These are phyloP conservation scores for Blastomyces parvus DNA, from an alignment of 2,329 filamentous ascomycete genomes.

Conservation along the genomic window DNA sequence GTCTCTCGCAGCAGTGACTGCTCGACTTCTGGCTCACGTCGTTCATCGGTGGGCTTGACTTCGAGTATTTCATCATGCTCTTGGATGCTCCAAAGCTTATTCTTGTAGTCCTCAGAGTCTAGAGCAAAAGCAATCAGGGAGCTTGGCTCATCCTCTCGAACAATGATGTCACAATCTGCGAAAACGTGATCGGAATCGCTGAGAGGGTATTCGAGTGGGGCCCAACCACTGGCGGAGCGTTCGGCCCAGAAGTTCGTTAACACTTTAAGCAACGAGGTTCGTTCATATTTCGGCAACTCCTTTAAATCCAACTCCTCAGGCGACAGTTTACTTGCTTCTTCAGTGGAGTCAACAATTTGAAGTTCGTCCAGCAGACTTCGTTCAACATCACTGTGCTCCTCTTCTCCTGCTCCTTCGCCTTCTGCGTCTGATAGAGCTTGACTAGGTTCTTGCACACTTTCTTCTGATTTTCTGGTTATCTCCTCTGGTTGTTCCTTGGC, in stretches of 20 bases:
- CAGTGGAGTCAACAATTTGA: slow-evolving; percentile 41
- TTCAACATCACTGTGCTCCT: slow-evolving; percentile 61
- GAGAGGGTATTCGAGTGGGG: slow-evolving; percentile 82
- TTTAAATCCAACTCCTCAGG: slow-evolving; percentile 51
- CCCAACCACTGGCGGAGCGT: slow-evolving; percentile 90
- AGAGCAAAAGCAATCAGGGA: slow-evolving; percentile 91
- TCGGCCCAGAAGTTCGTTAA: slow-evolving; percentile 98
- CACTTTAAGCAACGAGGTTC: slow-evolving; percentile 88
- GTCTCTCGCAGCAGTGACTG: slow-evolving; percentile 73
- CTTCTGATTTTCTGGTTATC: slow-evolving; percentile 24
- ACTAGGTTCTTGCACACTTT: slow-evolving; percentile 37
- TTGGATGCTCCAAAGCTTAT: slow-evolving; percentile 53
- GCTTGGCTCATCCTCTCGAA: slow-evolving; percentile 93
- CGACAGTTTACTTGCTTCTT: slow-evolving; percentile 42
- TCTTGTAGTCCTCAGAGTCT: slow-evolving; percentile 75
- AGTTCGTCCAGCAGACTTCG: slow-evolving; percentile 60
- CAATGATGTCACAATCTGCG: slow-evolving; percentile 91
- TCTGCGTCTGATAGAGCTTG: slow-evolving; percentile 56
- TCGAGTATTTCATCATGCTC: slow-evolving; percentile 27
- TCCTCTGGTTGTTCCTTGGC: slow-evolving; percentile 23
- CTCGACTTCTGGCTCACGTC: slow-evolving; percentile 64
- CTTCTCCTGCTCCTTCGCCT: slow-evolving; percentile 60
- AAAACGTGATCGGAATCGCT: slow-evolving; percentile 87
- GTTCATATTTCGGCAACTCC: slow-evolving; percentile 85
- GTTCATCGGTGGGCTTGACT: slow-evolving; percentile 26